Evolutionary conservation across 2,329 filamentous ascomycete species (phyloP), one percentile per base, ranked within the genome.

Genomic region (Pseudocercospora eumusae): DNA sequence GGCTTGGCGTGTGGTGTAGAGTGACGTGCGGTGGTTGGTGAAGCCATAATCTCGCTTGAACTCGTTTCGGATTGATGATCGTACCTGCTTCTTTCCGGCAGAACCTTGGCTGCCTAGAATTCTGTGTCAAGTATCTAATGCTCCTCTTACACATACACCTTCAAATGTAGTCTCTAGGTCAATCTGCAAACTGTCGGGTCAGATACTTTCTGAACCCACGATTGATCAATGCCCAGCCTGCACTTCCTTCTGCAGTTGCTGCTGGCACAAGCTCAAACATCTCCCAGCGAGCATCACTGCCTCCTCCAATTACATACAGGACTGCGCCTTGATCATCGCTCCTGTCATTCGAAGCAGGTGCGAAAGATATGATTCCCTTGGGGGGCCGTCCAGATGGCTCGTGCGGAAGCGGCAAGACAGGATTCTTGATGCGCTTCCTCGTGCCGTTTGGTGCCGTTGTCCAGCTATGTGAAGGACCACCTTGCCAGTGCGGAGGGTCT

Each of bases 351-450:
- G 56, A 55, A 9, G 62, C 57, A 2, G 70, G 68, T 31, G 69
- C 70, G 92, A 96, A 98, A 1, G 92, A 92, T 60, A 97, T 83
- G 7, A 95, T 79, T 0, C 95, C 95, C 74, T 96, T 96, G 10
- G 87, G 84, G 13, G 92, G 88, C 56, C 86, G 76, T 8, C 82
- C 81, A 47, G 81, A 78, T 0, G 83, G 80, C 50, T 83, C 79
- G 15, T 81, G 82, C 2, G 83, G 79, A 21, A 84, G 79, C 15
- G 81, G 80, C 3, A 80, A 73, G 33, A 77, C 76, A 5, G 69
- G 63, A 23, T 71, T 72, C 45, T 64, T 69, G 11, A 75, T 69
- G 28, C 67, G 65, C 59, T 68, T 71, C 20, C 66, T 69, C 50
- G 63, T 68, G 28, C 78, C 75, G 3, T 75, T 77, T 1, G 74